A percentile compares a stretch with the other conserved stretches of the same genome.
These are phyloP conservation scores for Cladochytrium replicatum DNA, from an alignment of 192 early-diverging fungal genomes.

Conservation along the genomic window DNA sequence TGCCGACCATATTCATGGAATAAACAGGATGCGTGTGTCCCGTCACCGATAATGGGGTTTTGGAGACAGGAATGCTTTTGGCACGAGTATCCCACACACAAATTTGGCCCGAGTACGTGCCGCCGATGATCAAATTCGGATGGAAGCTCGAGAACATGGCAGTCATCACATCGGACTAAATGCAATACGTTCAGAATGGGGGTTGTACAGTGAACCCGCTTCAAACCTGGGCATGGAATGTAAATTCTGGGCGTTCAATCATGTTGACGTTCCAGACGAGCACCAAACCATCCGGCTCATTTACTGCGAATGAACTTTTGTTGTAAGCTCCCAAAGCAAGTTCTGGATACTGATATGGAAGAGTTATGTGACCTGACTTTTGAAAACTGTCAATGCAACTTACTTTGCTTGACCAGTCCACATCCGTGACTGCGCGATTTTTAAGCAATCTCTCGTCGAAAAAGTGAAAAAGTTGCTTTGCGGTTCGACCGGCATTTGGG, in stretches of 20 bases:
- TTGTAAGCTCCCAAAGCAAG: conserved; percentile 84
- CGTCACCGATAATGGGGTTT: conserved; percentile 82
- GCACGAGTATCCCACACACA: conserved; percentile 94
- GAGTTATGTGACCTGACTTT: too few relatives aligned
- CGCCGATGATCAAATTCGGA: conserved; percentile 84
- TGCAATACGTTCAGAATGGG: conserved; percentile 76
- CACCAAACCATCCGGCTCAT: conserved; percentile 91
- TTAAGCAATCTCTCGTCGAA: conserved; percentile 77
- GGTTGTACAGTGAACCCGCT: conserved; percentile 33
- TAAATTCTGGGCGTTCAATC: conserved; percentile 84
- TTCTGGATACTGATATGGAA: conserved; percentile 62
- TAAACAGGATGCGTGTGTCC: conserved; percentile 98
- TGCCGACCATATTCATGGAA: conserved; percentile 80
- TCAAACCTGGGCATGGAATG: conserved; percentile 74
- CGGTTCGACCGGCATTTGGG: conserved; percentile 51
- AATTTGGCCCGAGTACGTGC: conserved; percentile 97
- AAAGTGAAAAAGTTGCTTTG: conserved; percentile 63
- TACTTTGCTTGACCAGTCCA: conserved; percentile 83
- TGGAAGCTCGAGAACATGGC: conserved; percentile 89
- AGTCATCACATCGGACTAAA: conserved; percentile 80
- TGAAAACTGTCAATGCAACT: conserved; percentile 1
- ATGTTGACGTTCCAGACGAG: conserved; percentile 89
- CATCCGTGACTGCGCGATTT: conserved; percentile 83
- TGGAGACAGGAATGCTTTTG: conserved; percentile 75
- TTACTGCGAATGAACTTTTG: conserved; percentile 73